Conservation (phyloP, 73 alveolate species). For the Tetrahymena elliotti region DNA sequence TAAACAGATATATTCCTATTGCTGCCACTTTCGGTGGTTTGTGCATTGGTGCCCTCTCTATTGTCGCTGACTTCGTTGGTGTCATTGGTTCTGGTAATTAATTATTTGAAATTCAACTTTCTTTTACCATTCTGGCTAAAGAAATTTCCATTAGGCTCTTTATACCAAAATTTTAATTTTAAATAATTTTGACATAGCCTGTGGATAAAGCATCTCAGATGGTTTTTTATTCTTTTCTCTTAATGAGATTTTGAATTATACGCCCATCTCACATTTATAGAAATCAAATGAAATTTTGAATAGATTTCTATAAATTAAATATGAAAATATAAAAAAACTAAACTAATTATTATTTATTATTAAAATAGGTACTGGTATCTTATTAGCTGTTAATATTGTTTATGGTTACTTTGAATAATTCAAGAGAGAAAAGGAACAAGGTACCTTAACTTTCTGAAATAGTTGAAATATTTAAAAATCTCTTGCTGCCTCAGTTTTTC, state of each 20-base stretch:
- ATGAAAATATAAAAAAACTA: too few relatives aligned
- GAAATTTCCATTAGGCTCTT: background rate
- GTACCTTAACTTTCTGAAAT: conserved; percentile 16
- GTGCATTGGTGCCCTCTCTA: conserved; percentile 98
- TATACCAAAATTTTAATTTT: background rate
- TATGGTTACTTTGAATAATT: conserved; percentile 96
- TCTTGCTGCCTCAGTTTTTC: background rate
- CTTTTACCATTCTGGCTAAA: background rate
- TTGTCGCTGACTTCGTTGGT: conserved; percentile 98
- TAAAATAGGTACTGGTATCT: conserved; percentile 94
- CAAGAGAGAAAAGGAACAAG: conserved; percentile 77
- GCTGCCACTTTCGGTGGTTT: conserved; percentile 99
- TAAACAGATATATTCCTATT: conserved; percentile 97
- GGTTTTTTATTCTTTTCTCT: background rate
- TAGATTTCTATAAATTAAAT: background rate
- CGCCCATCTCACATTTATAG: background rate
- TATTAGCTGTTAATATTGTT: conserved; percentile 97
- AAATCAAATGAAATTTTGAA: background rate
- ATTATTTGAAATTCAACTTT: background rate
- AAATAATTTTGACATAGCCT: background rate
- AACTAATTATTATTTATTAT: background rate
- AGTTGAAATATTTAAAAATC: background rate
- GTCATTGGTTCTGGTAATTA: conserved; percentile 93
- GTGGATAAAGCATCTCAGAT: background rate
- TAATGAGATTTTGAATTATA: background rate